Evolutionary conservation across 257 asterid genomes (phyloP).

Genomic region (Penstemon barbatus): DNA sequence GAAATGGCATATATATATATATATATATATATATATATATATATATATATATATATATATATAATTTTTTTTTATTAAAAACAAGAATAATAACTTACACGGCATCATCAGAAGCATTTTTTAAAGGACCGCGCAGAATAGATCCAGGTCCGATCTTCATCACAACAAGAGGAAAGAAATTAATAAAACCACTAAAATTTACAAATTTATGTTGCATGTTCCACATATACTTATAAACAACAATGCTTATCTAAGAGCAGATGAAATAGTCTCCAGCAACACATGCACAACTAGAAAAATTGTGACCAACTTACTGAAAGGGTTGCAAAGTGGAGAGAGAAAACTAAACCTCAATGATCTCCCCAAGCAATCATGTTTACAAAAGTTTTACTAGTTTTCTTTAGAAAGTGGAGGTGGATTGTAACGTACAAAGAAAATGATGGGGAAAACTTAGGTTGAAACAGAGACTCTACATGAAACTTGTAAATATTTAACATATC

Average conservation of each 20-base stretch:
- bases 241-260: neutral
- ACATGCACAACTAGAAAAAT: too few relatives aligned
- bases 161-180: slow-evolving; percentile 29
- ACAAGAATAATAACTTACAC: slow-evolving; percentile 65
- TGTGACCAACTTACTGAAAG: neutral
- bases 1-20: slow-evolving; percentile 1
- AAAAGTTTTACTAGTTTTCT: neutral
- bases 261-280: slow-evolving; percentile 6
- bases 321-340: neutral
- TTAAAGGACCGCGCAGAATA: slow-evolving; percentile 82
- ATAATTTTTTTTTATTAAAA: neutral
- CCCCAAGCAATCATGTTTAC: neutral
- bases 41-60: neutral
- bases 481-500: neutral
- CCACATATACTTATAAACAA: neutral
- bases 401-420: neutral
- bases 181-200: slow-evolving; percentile 5
- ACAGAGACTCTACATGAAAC: slow-evolving; percentile 7
- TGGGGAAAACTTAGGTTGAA: neutral
- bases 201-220: slow-evolving; percentile 15
- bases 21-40: neutral
- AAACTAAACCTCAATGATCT: neutral
- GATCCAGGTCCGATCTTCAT: slow-evolving; percentile 95
- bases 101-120: slow-evolving; percentile 70
- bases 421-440: neutral